Percentiles rank a stretch among this genome's conserved stretches.
Conservation (phyloP, 176 grass and related monocot species). For the Thalia dealbata region DNA sequence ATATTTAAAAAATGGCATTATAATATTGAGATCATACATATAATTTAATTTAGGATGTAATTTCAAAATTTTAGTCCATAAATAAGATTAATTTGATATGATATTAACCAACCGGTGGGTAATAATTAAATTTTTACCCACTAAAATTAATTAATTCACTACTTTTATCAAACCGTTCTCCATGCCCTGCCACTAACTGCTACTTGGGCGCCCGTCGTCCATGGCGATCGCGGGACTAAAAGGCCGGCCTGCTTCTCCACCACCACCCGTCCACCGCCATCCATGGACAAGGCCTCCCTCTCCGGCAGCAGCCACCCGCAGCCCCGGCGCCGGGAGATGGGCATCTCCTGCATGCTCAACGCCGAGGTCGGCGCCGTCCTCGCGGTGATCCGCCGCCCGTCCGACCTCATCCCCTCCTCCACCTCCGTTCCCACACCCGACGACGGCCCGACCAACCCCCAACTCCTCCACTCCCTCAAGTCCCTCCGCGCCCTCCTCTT, state of each 20-base stretch:
- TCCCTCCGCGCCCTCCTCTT: slow-evolving; percentile 64
- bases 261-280: background rate
- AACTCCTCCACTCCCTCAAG: slow-evolving; percentile 64
- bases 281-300: slow-evolving; percentile 14
- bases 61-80: too few relatives aligned
- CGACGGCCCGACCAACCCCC: slow-evolving; percentile 34
- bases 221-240: too few relatives aligned
- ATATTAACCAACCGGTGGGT: too few relatives aligned
- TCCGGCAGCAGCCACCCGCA: background rate
- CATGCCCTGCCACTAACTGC: too few relatives aligned
- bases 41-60: too few relatives aligned
- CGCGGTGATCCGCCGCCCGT: slow-evolving; percentile 64
- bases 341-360: slow-evolving; percentile 98
- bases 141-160: too few relatives aligned
- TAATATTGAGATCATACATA: too few relatives aligned
- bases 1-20: too few relatives aligned
- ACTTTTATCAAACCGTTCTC: too few relatives aligned
- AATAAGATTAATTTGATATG: too few relatives aligned
- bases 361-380: slow-evolving; percentile 73
- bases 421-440: slow-evolving; percentile 18
- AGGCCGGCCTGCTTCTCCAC: background rate
- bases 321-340: slow-evolving; percentile 49
- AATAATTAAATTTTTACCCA: too few relatives aligned
- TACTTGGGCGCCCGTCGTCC: too few relatives aligned
- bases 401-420: slow-evolving; percentile 24